phyloP scores from a whole-genome alignment of 148 eudicot genomes.

The Chenopodium formosanum region DNA sequence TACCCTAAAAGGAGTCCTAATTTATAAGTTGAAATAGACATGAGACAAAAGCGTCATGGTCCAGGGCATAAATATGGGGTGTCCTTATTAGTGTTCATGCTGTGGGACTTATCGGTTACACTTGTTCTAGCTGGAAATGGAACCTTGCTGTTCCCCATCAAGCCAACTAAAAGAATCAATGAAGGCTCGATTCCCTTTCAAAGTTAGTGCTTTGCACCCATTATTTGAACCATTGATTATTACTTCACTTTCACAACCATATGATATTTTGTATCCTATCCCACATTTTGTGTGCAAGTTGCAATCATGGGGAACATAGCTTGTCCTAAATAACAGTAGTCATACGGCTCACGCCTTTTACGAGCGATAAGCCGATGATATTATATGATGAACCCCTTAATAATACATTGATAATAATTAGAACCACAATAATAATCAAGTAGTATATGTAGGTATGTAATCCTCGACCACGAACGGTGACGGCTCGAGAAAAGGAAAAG shows the following conservation, averaged over 20 bases:
- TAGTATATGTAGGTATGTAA: too few species aligned
- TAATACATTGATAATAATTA: background rate
- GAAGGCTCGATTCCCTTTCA: background rate
- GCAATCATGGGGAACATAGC: slow-evolving; percentile 7
- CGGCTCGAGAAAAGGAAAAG: background rate
- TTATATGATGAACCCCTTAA: background rate
- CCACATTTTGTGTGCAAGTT: slow-evolving; percentile 4
- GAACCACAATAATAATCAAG: too few species aligned
- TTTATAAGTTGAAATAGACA: background rate
- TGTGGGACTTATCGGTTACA: slow-evolving; percentile 11
- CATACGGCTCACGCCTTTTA: background rate
- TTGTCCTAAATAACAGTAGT: background rate
- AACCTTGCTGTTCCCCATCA: slow-evolving; percentile 20
- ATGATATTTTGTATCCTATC: background rate
- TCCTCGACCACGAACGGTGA: background rate
- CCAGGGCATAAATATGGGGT: background rate
- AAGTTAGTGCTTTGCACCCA: slow-evolving; percentile 10
- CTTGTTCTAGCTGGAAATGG: slow-evolving; percentile 13
- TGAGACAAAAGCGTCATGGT: background rate
- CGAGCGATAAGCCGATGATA: background rate
- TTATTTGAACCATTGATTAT: background rate
- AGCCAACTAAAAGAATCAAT: slow-evolving; percentile 9
- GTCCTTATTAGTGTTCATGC: background rate
- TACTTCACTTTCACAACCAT: background rate
- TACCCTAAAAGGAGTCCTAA: background rate